Evolutionary conservation across 495 filamentous ascomycete genomes (phyloP), one percentile per base, ranked within the genome.

Genomic region (Penicillium malachiteum): DNA sequence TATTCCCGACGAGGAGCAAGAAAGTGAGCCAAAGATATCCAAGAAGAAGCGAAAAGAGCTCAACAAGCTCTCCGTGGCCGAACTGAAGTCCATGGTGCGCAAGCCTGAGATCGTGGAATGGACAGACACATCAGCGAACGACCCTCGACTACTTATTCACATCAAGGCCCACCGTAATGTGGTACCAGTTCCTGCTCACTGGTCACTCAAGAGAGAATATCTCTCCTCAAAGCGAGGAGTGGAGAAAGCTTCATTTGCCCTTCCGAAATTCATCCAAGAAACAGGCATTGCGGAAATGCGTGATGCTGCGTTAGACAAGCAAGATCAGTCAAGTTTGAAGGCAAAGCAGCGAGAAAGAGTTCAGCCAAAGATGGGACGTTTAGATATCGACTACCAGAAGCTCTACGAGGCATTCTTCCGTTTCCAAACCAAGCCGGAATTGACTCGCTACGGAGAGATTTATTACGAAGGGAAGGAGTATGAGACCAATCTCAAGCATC

Each of bases 391-490:
- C 71, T 98, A 97, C 68, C 90, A 96, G 66, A 96, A 94, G 68
- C 83, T 97, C 30, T 96, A 97, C 68, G 94, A 97, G 67, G 94
- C 94, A 7, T 98, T 98, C 74, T 98, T 97, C 78, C 82, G 91
- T 26, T 95, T 94, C 65, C 94, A 98, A 70, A 96, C 90, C 35
- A 98, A 98, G 66, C 94, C 94, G 1, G 86, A 91, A 58, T 73
- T 98, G 48, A 97, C 94, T 40, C 84, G 92, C 16, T 97, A 96
- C 64, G 94, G 94, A 30, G 94, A 98, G 70, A 92, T 97, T 14
- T 98, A 98, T 71, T 97, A 96, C 66, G 94, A 98, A 65, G 94
- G 94, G 60, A 98, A 98, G 68, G 94, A 98, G 71, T 96, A 90
- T 68, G 94, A 98, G 72, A 96, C 92, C 6, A 96, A 97, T 74